Evolutionary conservation across 2,329 filamentous ascomycete species (phyloP).

Genomic region (Aschersonia sp.): DNA sequence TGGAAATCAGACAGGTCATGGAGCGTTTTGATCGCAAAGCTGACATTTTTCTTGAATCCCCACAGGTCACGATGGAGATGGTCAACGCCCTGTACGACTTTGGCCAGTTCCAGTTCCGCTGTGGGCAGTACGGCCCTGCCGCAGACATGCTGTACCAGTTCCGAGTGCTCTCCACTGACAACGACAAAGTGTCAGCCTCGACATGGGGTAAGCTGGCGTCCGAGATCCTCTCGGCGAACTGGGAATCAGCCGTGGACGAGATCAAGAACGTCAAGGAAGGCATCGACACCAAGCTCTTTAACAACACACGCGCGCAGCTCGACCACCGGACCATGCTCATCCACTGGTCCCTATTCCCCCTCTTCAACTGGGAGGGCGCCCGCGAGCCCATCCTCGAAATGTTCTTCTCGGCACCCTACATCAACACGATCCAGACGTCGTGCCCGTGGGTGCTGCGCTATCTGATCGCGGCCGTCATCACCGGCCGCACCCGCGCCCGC

Average conservation of each 20-base stretch:
- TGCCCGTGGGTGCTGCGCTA: conserved; percentile 97
- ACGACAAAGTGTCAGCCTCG: conserved; percentile 89
- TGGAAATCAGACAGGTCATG: neutral
- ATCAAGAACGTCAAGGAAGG: conserved; percentile 78
- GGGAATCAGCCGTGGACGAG: conserved; percentile 88
- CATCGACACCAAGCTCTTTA: conserved; percentile 92
- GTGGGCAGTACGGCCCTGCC: conserved; percentile 81
- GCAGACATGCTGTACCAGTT: conserved; percentile 94
- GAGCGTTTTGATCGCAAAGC: neutral
- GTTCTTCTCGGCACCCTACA: conserved; percentile 93
- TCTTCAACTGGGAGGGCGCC: conserved; percentile 92
- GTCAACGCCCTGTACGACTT: conserved; percentile 92
- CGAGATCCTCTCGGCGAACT: conserved; percentile 89
- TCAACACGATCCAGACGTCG: conserved; percentile 98
- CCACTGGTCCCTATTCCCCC: conserved; percentile 97
- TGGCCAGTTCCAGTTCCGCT: conserved; percentile 95
- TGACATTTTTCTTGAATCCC: neutral
- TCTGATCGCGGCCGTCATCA: conserved; percentile 86
- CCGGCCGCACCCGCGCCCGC: conserved; percentile 67
- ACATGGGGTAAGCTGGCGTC: conserved; percentile 97
- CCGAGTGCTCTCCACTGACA: conserved; percentile 93
- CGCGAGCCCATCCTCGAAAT: conserved; percentile 87
- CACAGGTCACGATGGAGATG: conserved; percentile 77
- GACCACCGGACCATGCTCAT: conserved; percentile 94
- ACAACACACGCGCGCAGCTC: conserved; percentile 88